Conservation (phyloP, 306 rosid genomes). For the Dryas drummondii region DNA sequence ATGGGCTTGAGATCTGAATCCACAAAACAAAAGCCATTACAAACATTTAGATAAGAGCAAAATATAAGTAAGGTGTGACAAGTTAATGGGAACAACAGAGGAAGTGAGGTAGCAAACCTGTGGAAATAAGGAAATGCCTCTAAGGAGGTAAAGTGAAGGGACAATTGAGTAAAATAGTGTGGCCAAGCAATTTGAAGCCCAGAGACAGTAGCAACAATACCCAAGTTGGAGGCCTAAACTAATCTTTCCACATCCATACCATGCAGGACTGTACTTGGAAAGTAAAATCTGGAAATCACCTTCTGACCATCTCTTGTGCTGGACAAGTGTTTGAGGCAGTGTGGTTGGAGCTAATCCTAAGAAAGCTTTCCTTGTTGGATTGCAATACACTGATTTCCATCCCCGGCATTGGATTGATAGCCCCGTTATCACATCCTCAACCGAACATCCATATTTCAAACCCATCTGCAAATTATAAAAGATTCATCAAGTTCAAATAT, state of each 20-base stretch:
- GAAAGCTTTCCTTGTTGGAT: conserved; percentile 67
- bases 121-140: conserved; percentile 68
- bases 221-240: conserved; percentile 63
- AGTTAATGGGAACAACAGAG: not conserved
- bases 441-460: conserved; percentile 65
- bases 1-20: conserved; percentile 64
- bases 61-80: not conserved
- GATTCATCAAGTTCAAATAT: not conserved
- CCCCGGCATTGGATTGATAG: conserved; percentile 57
- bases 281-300: conserved; percentile 63
- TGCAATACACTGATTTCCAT: conserved; percentile 73
- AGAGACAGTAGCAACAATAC: conserved; percentile 46
- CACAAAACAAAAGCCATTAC: conserved; percentile 6
- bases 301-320: conserved; percentile 88
- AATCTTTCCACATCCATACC: conserved; percentile 54
- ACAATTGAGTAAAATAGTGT: conserved; percentile 51
- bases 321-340: conserved; percentile 51
- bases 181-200: conserved; percentile 62
- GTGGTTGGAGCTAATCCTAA: conserved; percentile 63
- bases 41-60: not conserved
- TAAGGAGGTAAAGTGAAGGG: conserved; percentile 66
- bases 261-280: conserved; percentile 58
- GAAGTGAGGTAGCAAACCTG: conserved; percentile 34
- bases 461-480: conserved; percentile 55
- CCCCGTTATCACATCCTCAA: conserved; percentile 86